A percentile compares a stretch with the other conserved stretches of the same genome.
These are phyloP conservation scores for Phytophthora cryptogea DNA, from an alignment of 352 stramenopile species.

Conservation along the genomic window DNA sequence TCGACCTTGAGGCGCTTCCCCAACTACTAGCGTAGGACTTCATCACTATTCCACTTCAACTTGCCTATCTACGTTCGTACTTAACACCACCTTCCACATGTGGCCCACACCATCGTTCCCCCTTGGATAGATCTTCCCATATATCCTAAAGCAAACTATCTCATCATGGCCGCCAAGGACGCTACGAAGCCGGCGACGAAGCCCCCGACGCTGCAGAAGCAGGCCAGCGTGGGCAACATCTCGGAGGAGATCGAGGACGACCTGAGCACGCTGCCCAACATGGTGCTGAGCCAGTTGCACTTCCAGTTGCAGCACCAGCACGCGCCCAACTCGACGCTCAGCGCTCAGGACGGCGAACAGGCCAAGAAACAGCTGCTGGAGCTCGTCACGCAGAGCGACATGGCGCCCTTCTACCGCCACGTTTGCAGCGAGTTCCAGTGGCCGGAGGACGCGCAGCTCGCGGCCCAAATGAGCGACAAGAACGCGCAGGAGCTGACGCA, in stretches of 20 bases:
- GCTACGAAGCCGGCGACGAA: constrained; percentile 23
- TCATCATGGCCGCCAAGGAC: constrained; percentile 15
- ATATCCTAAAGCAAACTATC: not conserved
- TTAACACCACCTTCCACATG: not conserved
- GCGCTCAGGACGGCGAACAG: constrained; percentile 34
- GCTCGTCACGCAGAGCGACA: constrained; percentile 66
- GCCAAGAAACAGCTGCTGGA: constrained; percentile 59
- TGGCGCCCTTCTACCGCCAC: constrained; percentile 82
- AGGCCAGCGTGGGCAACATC: constrained; percentile 82
- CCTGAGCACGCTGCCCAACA: constrained; percentile 77
- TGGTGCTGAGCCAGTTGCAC: constrained; percentile 75
- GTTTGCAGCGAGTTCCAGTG: constrained; percentile 78
- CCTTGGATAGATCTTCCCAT: constrained; percentile 13
- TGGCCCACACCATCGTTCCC: not conserved
- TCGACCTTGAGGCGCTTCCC: constrained; percentile 50
- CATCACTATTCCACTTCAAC: too few species aligned
- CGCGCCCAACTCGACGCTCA: constrained; percentile 42
- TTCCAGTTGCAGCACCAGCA: constrained; percentile 82
- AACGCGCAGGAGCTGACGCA: constrained; percentile 75
- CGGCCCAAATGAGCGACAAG: constrained; percentile 54
- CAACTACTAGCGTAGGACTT: constrained; percentile 42
- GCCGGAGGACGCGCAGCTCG: constrained; percentile 58
- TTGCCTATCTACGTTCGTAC: not conserved
- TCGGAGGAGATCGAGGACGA: constrained; percentile 88
- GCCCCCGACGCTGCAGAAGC: constrained; percentile 53